Base-by-base conservation (phyloP, 257 asterid genomes). In the Solanum chmielewskii region DNA sequence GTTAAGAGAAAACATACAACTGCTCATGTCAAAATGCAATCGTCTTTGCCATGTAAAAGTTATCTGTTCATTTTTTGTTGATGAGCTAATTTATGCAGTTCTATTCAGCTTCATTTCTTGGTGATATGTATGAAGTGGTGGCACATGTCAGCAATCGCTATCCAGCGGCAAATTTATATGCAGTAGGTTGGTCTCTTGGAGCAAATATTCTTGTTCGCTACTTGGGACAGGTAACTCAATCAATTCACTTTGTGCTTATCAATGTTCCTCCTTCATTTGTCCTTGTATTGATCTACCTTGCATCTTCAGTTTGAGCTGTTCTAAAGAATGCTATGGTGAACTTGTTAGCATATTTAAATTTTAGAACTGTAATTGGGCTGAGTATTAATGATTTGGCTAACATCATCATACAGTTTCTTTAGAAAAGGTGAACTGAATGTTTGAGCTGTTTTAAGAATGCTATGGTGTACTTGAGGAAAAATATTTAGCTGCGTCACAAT, bases 91-190 rank as follows among this genome's bases (percentile, higher is more conserved):
- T 68, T 90, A 84, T 93, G 94, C 97, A 97, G 98, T 95, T 97
- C 93, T 97, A 95, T 95, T 97, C 99, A 87, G 98, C 98, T 91
- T 97, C 98, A 52, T 96, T 94, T 93, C 93, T 97, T 39, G 98
- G 98, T 88, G 98, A 97, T 91, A 94, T 97, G 59, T 88, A 95
- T 75, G 95, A 94, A 91, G 98, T 95, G 66, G 96, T 97, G 87
- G 93, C 88, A 68, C 97, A 92, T 89, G 95, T 97, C 71, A 89
- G 92, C 31, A 87, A 35, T 27, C 92, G 95, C 76, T 97, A 94
- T 83, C 98, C 96, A 77, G 90, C 87, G 42, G 97, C 99, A 69
- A 95, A 95, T 83, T 70, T 95, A 83, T 97, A 95, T 91, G 99
- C 98, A 62, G 94, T 85, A 89, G 98, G 99, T 49, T 97, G 99